phyloP scores from a whole-genome alignment of 2,329 filamentous ascomycete species.

The Colletotrichum camelliae region DNA sequence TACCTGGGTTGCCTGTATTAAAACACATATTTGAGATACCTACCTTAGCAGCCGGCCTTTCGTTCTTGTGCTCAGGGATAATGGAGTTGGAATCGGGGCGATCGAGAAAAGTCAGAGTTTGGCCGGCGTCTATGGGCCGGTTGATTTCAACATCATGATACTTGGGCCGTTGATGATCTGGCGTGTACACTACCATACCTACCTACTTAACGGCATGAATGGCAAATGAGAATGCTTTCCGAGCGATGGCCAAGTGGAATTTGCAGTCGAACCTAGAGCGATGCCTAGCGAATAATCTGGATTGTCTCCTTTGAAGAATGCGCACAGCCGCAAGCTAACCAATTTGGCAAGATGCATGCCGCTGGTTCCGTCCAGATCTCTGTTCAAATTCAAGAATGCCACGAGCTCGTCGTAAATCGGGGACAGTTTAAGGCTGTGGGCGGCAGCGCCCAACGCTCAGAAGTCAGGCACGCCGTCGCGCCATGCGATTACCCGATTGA shows the following conservation, averaged over 20 bases:
- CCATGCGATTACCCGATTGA: not conserved
- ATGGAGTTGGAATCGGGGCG: constrained; percentile 12
- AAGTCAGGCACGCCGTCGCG: not conserved
- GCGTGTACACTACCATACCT: constrained; percentile 2
- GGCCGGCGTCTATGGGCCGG: not conserved
- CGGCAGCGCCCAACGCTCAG: not conserved
- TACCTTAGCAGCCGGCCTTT: constrained; percentile 17
- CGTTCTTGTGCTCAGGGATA: constrained; percentile 20
- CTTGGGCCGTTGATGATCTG: not conserved
- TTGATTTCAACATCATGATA: not conserved
- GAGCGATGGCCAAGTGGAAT: not conserved
- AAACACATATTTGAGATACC: constrained; percentile 22
- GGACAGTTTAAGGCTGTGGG: not conserved
- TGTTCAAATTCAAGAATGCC: not conserved
- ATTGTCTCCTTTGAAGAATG: not conserved
- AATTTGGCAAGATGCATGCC: not conserved
- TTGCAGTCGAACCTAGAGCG: not conserved
- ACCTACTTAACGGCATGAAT: not conserved
- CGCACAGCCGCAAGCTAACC: not conserved
- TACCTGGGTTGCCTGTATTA: constrained; percentile 13
- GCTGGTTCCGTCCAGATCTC: not conserved
- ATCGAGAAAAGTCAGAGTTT: not conserved
- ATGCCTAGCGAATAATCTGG: not conserved
- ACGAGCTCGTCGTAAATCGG: not conserved
- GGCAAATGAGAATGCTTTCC: not conserved